Conservation (phyloP, 2,329 filamentous ascomycete genomes). For the Penicillium palitans region DNA sequence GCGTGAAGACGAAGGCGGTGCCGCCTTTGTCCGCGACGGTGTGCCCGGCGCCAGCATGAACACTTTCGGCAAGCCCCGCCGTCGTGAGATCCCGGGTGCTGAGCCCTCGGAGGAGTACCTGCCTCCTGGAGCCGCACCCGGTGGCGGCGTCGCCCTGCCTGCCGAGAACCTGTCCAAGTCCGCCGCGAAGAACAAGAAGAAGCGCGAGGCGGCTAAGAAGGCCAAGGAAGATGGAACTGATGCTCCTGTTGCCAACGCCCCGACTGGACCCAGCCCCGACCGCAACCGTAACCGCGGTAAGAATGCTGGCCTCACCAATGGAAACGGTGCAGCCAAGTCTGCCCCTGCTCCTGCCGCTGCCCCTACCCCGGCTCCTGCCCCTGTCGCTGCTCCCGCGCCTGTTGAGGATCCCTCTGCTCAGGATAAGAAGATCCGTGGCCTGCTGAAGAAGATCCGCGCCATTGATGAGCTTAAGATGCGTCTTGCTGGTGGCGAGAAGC, state of each 20-base stretch:
- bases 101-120: conserved; percentile 66
- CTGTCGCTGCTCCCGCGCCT: conserved; percentile 29
- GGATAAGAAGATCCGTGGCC: conserved; percentile 89
- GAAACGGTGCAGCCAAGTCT: conserved; percentile 31
- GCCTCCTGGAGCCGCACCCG: conserved; percentile 68
- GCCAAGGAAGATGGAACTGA: conserved; percentile 62
- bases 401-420: conserved; percentile 63
- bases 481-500: conserved; percentile 87
- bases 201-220: conserved; percentile 91
- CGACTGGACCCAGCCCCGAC: conserved; percentile 58
- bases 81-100: conserved; percentile 82
- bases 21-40: conserved; percentile 81
- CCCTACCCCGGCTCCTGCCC: conserved; percentile 18
- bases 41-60: conserved; percentile 64
- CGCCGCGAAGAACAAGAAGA: conserved; percentile 97
- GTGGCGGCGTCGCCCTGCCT: conserved; percentile 65
- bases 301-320: conserved; percentile 34
- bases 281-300: conserved; percentile 50
- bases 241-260: conserved; percentile 33
- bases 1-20: conserved; percentile 94
- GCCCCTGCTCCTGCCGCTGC: conserved; percentile 33
- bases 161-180: conserved; percentile 76
- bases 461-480: conserved; percentile 99
- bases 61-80: conserved; percentile 73
- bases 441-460: conserved; percentile 95